A percentile compares a stretch with the other conserved stretches of the same genome.
Conservation (phyloP, 495 filamentous ascomycete genomes). For the Pseudotulostoma volvatum region DNA sequence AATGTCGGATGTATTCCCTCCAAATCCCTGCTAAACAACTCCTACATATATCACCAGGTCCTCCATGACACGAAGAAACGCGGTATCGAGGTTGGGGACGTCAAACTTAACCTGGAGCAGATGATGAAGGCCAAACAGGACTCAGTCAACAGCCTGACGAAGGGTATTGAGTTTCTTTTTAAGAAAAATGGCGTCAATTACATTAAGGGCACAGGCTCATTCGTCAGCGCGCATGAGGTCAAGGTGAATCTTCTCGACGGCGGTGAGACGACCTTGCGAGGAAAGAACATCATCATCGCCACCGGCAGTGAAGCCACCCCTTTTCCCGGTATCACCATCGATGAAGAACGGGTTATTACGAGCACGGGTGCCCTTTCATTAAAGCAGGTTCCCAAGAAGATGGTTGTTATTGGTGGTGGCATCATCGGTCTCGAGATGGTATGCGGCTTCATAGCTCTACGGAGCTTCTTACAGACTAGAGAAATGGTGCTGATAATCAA, state of each 20-base stretch:
- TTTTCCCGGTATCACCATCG: constrained; percentile 88
- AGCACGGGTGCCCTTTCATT: constrained; percentile 88
- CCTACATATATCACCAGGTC: constrained; percentile 94
- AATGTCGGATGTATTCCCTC: constrained; percentile 99
- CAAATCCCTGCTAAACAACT: constrained; percentile 99
- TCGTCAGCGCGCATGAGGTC: constrained; percentile 80
- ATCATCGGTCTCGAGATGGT: constrained; percentile 99
- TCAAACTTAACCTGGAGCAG: constrained; percentile 83
- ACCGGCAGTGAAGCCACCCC: constrained; percentile 89
- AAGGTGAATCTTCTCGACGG: constrained; percentile 80
- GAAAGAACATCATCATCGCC: constrained; percentile 95
- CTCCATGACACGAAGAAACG: constrained; percentile 94
- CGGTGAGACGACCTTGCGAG: constrained; percentile 66
- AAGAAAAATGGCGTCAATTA: constrained; percentile 98
- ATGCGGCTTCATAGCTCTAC: constrained; percentile 11
- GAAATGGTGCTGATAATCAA: constrained; percentile 6
- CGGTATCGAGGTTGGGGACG: constrained; percentile 90
- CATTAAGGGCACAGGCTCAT: constrained; percentile 77
- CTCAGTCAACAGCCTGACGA: constrained; percentile 78
- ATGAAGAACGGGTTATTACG: constrained; percentile 92
- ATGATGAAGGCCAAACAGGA: constrained; percentile 98
- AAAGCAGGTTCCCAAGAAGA: constrained; percentile 83
- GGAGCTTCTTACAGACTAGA: too few species aligned
- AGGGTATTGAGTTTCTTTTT: constrained; percentile 92
- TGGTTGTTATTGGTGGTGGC: constrained; percentile 95